A percentile compares a stretch with the other conserved stretches of the same genome.
Evolutionary conservation across 1,284 basidiomycete genomes (phyloP).

Genomic region (Papiliotrema fonsecae): DNA sequence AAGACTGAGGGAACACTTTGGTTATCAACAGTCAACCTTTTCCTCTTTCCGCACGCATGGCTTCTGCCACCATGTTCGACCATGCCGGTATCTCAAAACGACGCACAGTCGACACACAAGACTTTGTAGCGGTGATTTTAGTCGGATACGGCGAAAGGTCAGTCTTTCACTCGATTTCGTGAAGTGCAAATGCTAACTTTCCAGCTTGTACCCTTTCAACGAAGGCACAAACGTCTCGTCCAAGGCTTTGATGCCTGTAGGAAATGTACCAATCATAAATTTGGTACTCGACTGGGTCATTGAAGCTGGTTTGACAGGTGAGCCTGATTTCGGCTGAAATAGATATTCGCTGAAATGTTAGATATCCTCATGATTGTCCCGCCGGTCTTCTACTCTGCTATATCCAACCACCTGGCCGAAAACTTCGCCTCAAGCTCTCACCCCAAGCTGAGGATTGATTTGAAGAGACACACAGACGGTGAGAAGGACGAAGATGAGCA

Average conservation of each 20-base stretch:
- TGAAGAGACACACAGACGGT: slow-evolving; percentile 37
- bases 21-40: too few species aligned
- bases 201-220: slow-evolving; percentile 46
- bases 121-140: slow-evolving; percentile 78
- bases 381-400: slow-evolving; percentile 62
- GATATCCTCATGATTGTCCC: slow-evolving; percentile 83
- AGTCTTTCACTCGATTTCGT: slow-evolving; percentile 26
- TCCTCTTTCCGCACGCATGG: too few species aligned
- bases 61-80: neutral
- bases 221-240: slow-evolving; percentile 41
- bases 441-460: slow-evolving; percentile 25
- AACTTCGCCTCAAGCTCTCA: slow-evolving; percentile 31
- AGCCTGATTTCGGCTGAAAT: slow-evolving; percentile 14
- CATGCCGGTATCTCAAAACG: neutral
- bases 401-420: slow-evolving; percentile 67
- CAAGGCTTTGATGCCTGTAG: slow-evolving; percentile 81
- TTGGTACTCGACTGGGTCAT: slow-evolving; percentile 81
- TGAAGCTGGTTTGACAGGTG: slow-evolving; percentile 76
- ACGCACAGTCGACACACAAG: slow-evolving; percentile 44
- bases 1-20: too few species aligned
- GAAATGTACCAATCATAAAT: slow-evolving; percentile 80
- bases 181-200: slow-evolving; percentile 4
- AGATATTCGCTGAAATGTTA: slow-evolving; percentile 38
- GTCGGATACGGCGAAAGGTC: slow-evolving; percentile 85
- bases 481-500: slow-evolving; percentile 39